Base-by-base conservation (phyloP, 2,329 filamentous ascomycete species). In the Tolypocladium pustulatum region DNA sequence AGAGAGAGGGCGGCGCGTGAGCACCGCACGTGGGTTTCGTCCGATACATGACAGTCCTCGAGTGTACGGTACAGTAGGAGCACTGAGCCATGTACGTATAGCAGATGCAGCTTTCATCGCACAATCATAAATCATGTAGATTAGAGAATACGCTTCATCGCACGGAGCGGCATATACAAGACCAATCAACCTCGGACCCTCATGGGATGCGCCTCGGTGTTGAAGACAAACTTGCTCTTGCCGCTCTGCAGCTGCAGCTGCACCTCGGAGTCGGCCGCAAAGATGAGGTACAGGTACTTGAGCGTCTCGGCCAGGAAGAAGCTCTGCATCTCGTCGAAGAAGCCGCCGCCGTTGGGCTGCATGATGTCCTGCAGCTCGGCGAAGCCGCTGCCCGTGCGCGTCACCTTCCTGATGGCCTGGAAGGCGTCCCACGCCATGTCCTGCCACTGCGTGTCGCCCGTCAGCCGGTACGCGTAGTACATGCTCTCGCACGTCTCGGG, bases 301-400 rank as follows among this genome's bases (percentile, higher is more conserved):
- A 96, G 70, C 62, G 91, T 88, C 76, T 96, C 91, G 0, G 91
- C 90, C 71, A 95, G 91, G 77, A 89, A 86, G 75, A 94, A 96
- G 66, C 88, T 92, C 74, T 96, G 90, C 78, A 93, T 88, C 69
- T 87, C 86, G 70, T 96, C 83, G 49, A 73, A 71, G 60, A 81
- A 84, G 0, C 73, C 72, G 1, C 88, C 88, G 12, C 89, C 89
- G 36, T 76, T 78, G 4, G 67, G 65, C 3, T 72, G 74, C 64
- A 88, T 90, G 53, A 95, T 89, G 68, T 95, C 72, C 0, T 66
- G 69, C 58, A 95, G 75, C 36, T 81, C 79, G 15, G 82, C 81
- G 72, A 85, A 95, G 9, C 88, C 91, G 27, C 81, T 85, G 8
- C 82, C 83, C 0, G 81, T 82, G 30, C 81, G 75, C 62, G 85